Base-by-base conservation (phyloP, 306 rosid genomes). In the Sesbania bispinosa region DNA sequence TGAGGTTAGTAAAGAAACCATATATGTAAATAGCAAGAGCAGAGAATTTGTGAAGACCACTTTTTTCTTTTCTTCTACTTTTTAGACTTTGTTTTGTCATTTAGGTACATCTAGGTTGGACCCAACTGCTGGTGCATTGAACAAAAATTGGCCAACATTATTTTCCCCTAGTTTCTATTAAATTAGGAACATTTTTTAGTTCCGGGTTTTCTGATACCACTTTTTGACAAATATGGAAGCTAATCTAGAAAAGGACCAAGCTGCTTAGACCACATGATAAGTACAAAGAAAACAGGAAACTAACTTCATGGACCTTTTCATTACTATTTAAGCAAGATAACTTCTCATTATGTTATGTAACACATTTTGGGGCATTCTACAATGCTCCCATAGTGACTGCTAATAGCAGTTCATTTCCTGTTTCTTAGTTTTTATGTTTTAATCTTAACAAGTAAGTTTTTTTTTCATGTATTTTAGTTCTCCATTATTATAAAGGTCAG, bases 71-170 rank as follows among this genome's bases (percentile, higher is more conserved):
- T 20, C 32, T 24, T 41, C 11, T 11, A 42, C 74, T 21, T 67
- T 62, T 67, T 73, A 58, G 65, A 75, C 75, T 66, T 62, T 30
- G 72, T 65, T 75, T 83, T 65, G 69, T 83, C 84, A 20, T 58
- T 66, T 53, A 61, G 53, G 67, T 65, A 15, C 61, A 74, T 72
- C 32, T 70, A 58, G 75, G 72, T 73, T 66, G 82, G 77, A 72
- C 77, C 79, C 73, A 71, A 71, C 16, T 26, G 58, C 33, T 38
- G 67, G 69, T 79, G 61, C 79, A 71, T 55, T 68, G 79, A 73
- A 60, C 62, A 51, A 30, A 57, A 45, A 76, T 59, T 55, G 11
- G 47, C 7, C 66, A 29, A 43, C 23, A 35, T 35, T 19, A 10
- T 35, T 33, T 42, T 39, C 47, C 13, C 26, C 54, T 23, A 55